Conservation (phyloP, 768 basidiomycete species). For the Boletus rufocinnamomeus region DNA sequence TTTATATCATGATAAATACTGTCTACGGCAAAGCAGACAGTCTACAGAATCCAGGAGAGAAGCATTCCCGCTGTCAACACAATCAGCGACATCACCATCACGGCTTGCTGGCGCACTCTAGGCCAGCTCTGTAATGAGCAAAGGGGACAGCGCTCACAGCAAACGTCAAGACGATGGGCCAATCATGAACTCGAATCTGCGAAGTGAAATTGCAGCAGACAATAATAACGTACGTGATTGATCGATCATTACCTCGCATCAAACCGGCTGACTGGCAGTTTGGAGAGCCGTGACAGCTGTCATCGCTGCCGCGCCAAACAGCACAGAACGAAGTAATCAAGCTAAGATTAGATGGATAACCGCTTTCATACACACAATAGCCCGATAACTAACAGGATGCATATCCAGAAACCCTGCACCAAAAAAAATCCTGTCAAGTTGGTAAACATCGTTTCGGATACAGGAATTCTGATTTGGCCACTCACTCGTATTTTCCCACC, state of each 20-base stretch:
- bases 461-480: not conserved
- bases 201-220: no score
- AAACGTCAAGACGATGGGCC: slow-evolving; percentile 47
- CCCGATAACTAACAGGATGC: not conserved
- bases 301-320: slow-evolving; percentile 42
- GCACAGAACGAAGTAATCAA: slow-evolving; percentile 22
- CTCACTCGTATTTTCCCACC: not conserved
- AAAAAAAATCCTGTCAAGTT: slow-evolving; percentile 1
- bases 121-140: slow-evolving; percentile 52
- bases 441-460: not conserved
- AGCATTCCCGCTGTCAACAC: no score
- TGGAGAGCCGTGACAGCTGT: slow-evolving; percentile 40
- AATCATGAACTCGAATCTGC: slow-evolving; percentile 30
- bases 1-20: no score
- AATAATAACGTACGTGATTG: slow-evolving; percentile 24
- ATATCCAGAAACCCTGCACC: slow-evolving; percentile 2
- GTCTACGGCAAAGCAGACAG: no score
- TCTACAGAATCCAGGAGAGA: no score
- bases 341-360: not conserved
- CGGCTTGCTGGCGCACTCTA: slow-evolving; percentile 22
- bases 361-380: no score
- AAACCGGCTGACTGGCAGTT: slow-evolving; percentile 38
- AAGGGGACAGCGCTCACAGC: slow-evolving; percentile 46
- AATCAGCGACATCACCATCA: no score
- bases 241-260: no score